Evolutionary conservation across 2,329 filamentous ascomycete genomes (phyloP), one percentile per base, ranked within the genome.

Genomic region (Alternaria longipes): DNA sequence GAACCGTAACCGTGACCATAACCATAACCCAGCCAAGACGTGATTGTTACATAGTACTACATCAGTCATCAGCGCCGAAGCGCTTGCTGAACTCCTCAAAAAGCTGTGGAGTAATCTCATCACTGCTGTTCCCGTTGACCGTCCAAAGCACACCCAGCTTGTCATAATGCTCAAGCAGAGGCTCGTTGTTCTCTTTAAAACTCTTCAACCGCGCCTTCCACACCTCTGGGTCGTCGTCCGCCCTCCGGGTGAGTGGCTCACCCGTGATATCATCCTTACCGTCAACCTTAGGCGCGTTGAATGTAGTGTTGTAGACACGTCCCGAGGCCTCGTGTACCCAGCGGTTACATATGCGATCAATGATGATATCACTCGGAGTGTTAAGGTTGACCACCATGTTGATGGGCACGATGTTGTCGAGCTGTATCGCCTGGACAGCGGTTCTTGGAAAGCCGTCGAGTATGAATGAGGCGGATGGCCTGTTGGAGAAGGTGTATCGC

Each of bases 401-500:
- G 78, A 99, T 94, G n/a, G 94, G 93, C 32, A 98, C 87, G 34
- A 97, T 85, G 46, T 83, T 82, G 76, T 97, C 93, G 49, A 98
- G 86, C 59, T 89, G 89, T 42, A 82, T 79, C 28, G 94, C 95
- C 80, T 99, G 95, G 3, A 83, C 76, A 1, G 91, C 91, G 7
- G 92, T 99, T 67, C 95, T 91, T 2, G 95, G 95, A 80, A 98
- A 99, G 16, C 95, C 95, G 77, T 99, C 95, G 54, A 99, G 90
- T 66, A 99, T 91, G 79, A 97, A 98, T 1, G 93, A 97, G 8
- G 93, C 93, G 1, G 88, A 83, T 0, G 93, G 91, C 64, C 90
- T 86, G 42, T 95, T 86, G 50, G 89, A 82, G 72, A 82, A 84
- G 30, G 76, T 78, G 74, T 82, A 84, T 55, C 70, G 74, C 32